Base-by-base conservation (phyloP, 306 rosid species). In the Urtica urens region DNA sequence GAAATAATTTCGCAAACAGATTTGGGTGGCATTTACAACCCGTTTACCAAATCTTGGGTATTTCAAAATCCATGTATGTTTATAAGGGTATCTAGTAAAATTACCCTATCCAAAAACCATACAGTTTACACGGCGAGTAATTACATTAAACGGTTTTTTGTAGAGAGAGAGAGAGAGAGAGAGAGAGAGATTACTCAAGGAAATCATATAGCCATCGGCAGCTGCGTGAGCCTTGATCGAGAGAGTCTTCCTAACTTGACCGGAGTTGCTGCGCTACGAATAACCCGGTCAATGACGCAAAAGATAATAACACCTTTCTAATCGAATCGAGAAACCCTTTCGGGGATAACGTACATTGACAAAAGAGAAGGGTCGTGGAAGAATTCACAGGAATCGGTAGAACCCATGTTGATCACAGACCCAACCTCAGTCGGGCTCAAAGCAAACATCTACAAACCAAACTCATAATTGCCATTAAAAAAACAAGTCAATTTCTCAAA, bases 361-460 rank as follows among this genome's bases (percentile, higher is more conserved):
- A 60, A 47, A 86, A 88, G 83, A 28, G 90, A 76, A 49, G 97
- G 97, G 46, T 88, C 97, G 50, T 84, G 97, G 60, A 84, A 84
- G 56, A 88, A 74, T 69, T 88, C 97, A 62, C 90, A 81, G n/a
- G 93, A 74, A 57, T 81, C 97, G 34, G 61, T 66, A 51, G 84
- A 66, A 37, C 90, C 93, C 77, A 84, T 66, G 72, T 77, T 72
- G 62, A 88, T 78, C 69, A 88, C 58, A 76, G 95, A 74, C 23
- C 93, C 95, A 70, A 88, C 73, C 74, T 88, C 97, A 6, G 95
- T 84, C 4, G 90, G 57, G 1, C 83, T 78, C 49, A 88, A 76
- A 51, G 93, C 83, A 70, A 84, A 84, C 29, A 63, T 6, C 97
- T 88, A 60, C 56, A 63, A 64, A 64, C 56, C 46, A 5, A 65